Conservation (phyloP, 2,329 filamentous ascomycete species). For the Orbilia brochopaga region DNA sequence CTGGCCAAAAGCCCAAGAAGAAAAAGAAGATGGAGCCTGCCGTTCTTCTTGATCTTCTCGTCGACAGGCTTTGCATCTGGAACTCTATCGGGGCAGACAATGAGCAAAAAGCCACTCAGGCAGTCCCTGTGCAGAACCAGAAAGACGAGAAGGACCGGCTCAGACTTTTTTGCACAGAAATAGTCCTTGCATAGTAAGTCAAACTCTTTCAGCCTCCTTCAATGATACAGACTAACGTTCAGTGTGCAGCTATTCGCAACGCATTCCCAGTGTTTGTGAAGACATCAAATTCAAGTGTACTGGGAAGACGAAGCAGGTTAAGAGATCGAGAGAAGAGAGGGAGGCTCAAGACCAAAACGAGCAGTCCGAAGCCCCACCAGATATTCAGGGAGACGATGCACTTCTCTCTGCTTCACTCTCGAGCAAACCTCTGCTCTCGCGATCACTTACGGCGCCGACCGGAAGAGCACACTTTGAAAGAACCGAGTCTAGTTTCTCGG, state of each 20-base stretch:
- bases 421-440: slow-evolving; percentile 17
- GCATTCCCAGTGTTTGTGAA: slow-evolving; percentile 74
- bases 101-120: slow-evolving; percentile 53
- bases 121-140: slow-evolving; percentile 19
- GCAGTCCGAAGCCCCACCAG: slow-evolving; percentile 13
- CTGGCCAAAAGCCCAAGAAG: slow-evolving; percentile 56
- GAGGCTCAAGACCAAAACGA: slow-evolving; percentile 13
- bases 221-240: slow-evolving; percentile 53
- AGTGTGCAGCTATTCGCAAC: slow-evolving; percentile 69
- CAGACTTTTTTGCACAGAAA: slow-evolving; percentile 78
- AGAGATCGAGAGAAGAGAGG: slow-evolving; percentile 57
- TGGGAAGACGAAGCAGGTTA: slow-evolving; percentile 57
- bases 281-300: slow-evolving; percentile 41
- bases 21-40: slow-evolving; percentile 59
- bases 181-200: slow-evolving; percentile 77
- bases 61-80: slow-evolving; percentile 83
- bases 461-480: slow-evolving; percentile 27
- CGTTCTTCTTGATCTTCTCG: slow-evolving; percentile 74
- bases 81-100: slow-evolving; percentile 67
- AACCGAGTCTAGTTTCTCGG: slow-evolving; percentile 35
- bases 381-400: slow-evolving; percentile 10
- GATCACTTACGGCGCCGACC: slow-evolving; percentile 34
- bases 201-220: not conserved
- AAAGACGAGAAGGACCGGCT: slow-evolving; percentile 66
- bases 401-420: slow-evolving; percentile 24